phyloP scores from a whole-genome alignment of 2,329 filamentous ascomycete species.

The Pseudocercospora cruenta region DNA sequence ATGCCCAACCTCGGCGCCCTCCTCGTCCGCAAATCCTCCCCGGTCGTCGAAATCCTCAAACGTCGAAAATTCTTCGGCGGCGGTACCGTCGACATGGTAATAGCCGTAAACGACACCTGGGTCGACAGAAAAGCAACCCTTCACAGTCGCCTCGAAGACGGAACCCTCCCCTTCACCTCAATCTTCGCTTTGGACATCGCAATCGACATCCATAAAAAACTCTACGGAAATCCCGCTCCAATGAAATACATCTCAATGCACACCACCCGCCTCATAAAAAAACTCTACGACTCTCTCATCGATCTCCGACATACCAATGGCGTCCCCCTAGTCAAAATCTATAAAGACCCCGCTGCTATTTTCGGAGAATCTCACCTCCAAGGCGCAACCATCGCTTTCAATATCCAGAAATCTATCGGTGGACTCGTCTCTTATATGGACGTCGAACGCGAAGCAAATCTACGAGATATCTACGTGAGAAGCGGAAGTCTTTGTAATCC shows the following conservation, averaged over 20 bases:
- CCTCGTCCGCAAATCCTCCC: slow-evolving; percentile 73
- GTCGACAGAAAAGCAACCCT: slow-evolving; percentile 74
- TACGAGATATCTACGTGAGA: slow-evolving; percentile 78
- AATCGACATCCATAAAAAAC: slow-evolving; percentile 65
- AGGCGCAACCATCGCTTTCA: slow-evolving; percentile 82
- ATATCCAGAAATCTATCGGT: slow-evolving; percentile 69
- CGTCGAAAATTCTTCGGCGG: slow-evolving; percentile 83
- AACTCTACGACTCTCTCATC: slow-evolving; percentile 61
- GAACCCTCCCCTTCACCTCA: slow-evolving; percentile 83
- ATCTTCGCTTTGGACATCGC: slow-evolving; percentile 81
- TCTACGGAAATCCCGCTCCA: slow-evolving; percentile 66
- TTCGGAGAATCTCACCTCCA: slow-evolving; percentile 53
- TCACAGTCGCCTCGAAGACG: slow-evolving; percentile 84
- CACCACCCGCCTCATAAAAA: slow-evolving; percentile 65
- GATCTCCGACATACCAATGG: slow-evolving; percentile 71
- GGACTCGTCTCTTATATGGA: slow-evolving; percentile 78
- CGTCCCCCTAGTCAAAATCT: slow-evolving; percentile 66
- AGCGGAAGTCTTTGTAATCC: slow-evolving; percentile 91
- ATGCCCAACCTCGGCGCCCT: slow-evolving; percentile 87
- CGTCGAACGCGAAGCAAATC: slow-evolving; percentile 78
- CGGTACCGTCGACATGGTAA: slow-evolving; percentile 87
- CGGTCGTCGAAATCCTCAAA: slow-evolving; percentile 55
- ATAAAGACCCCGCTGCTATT: slow-evolving; percentile 47
- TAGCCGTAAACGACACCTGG: slow-evolving; percentile 73
- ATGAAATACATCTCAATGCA: slow-evolving; percentile 73